phyloP scores from a whole-genome alignment of 2,329 filamentous ascomycete species.

The Paradendryphiella salina region DNA sequence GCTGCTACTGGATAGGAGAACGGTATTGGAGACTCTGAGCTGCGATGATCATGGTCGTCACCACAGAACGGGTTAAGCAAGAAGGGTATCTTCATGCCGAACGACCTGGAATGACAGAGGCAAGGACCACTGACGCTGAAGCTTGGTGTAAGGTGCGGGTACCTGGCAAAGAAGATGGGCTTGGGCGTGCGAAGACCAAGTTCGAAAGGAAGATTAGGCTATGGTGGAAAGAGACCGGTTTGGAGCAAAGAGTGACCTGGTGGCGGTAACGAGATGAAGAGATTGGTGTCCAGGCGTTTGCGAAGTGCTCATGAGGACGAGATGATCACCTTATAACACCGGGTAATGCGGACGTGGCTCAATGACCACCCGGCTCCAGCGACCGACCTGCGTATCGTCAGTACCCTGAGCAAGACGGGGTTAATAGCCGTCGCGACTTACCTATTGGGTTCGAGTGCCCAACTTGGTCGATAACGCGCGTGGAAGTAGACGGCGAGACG shows the following conservation, averaged over 20 bases:
- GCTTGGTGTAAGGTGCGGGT: conserved; percentile 23
- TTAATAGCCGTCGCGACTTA: conserved; percentile 14
- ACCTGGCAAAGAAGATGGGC: conserved; percentile 19
- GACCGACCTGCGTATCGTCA: conserved; percentile 12
- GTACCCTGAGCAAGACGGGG: neutral
- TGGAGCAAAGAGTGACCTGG: conserved; percentile 23
- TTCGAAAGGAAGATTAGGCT: conserved; percentile 21
- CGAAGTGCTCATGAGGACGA: conserved; percentile 36
- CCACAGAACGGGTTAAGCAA: conserved; percentile 46
- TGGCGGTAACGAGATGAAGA: conserved; percentile 26
- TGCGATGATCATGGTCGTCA: conserved; percentile 21
- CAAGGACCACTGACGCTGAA: conserved; percentile 1
- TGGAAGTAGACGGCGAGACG: conserved; percentile 10
- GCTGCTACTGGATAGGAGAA: conserved; percentile 11
- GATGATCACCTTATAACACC: conserved; percentile 27
- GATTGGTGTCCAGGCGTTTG: conserved; percentile 34
- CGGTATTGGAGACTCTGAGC: conserved; percentile 19
- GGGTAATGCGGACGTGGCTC: conserved; percentile 21
- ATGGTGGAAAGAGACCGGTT: conserved; percentile 28
- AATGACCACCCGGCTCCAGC: neutral
- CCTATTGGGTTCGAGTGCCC: conserved; percentile 10
- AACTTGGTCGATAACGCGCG: neutral
- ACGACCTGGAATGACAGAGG: conserved; percentile 3
- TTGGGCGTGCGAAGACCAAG: conserved; percentile 23
- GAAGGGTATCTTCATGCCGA: conserved; percentile 47